phyloP scores from a whole-genome alignment of 2,329 filamentous ascomycete genomes.

The Sodiomyces alkalinus region DNA sequence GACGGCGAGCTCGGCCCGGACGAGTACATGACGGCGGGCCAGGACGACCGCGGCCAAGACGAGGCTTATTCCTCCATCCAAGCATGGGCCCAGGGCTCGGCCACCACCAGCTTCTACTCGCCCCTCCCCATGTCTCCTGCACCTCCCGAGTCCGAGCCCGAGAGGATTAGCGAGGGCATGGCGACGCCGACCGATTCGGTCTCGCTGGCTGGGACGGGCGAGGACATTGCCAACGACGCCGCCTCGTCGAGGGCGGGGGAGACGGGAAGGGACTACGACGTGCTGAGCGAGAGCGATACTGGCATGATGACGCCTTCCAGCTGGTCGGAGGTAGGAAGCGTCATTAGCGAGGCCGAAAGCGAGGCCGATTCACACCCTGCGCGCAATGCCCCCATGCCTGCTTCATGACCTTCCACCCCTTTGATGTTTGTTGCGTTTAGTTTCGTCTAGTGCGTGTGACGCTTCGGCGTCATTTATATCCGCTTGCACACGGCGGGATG shows the following conservation, averaged over 20 bases:
- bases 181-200: constrained; percentile 44
- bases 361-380: no score
- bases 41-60: constrained; percentile 21
- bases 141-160: constrained; percentile 34
- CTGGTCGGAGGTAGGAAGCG: constrained; percentile 51
- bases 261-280: constrained; percentile 29
- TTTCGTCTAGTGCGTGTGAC: no score
- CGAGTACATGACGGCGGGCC: constrained; percentile 37
- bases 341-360: constrained; percentile 41
- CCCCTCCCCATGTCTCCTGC: constrained; percentile 38
- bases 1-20: constrained; percentile 21
- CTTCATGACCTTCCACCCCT: no score
- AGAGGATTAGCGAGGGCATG: constrained; percentile 35
- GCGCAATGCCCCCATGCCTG: constrained; percentile 13
- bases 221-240: constrained; percentile 29
- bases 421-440: no score
- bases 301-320: constrained; percentile 44
- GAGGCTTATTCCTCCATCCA: constrained; percentile 46
- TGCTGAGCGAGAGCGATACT: constrained; percentile 44
- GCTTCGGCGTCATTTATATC: no score
- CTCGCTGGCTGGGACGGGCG: constrained; percentile 36
- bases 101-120: constrained; percentile 39
- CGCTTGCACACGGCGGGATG: no score
- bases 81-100: constrained; percentile 44
- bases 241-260: constrained; percentile 21